phyloP scores from a whole-genome alignment of 2,329 filamentous ascomycete genomes.

The Elsinoe fawcettii region DNA sequence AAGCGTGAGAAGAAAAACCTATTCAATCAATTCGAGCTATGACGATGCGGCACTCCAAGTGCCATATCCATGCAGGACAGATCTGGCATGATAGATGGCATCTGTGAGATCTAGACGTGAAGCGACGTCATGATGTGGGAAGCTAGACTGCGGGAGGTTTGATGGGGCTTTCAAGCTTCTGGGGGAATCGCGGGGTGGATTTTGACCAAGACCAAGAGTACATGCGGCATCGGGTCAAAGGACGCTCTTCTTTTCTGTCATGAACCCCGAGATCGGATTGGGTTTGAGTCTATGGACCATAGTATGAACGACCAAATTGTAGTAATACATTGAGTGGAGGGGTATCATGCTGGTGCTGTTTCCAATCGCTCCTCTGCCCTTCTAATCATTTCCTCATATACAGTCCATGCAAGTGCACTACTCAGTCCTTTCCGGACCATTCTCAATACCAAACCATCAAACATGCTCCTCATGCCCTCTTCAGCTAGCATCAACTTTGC shows the following conservation, averaged over 20 bases:
- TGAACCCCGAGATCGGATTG: too few relatives aligned
- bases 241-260: too few relatives aligned
- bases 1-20: not conserved
- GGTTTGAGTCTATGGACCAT: too few relatives aligned
- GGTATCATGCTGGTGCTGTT: slow-evolving; percentile 20
- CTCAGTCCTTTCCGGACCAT: slow-evolving; percentile 89
- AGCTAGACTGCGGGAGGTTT: slow-evolving; percentile 1
- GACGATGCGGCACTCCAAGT: slow-evolving; percentile 4
- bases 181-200: not conserved
- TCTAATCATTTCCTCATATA: slow-evolving; percentile 88
- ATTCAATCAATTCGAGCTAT: not conserved
- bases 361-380: slow-evolving; percentile 48
- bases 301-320: too few relatives aligned
- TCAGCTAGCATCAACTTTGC: slow-evolving; percentile 69
- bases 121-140: slow-evolving; percentile 8
- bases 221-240: not conserved
- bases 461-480: slow-evolving; percentile 72
- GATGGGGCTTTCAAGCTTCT: not conserved
- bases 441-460: slow-evolving; percentile 75
- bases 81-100: slow-evolving; percentile 2
- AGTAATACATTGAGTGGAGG: slow-evolving; percentile 6
- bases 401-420: slow-evolving; percentile 91
- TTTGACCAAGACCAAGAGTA: not conserved
- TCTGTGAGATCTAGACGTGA: not conserved
- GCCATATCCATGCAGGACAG: not conserved